A percentile compares a stretch with the other conserved stretches of the same genome.
Conservation (phyloP, 2,329 filamentous ascomycete genomes). For the Diaporthe destruens region DNA sequence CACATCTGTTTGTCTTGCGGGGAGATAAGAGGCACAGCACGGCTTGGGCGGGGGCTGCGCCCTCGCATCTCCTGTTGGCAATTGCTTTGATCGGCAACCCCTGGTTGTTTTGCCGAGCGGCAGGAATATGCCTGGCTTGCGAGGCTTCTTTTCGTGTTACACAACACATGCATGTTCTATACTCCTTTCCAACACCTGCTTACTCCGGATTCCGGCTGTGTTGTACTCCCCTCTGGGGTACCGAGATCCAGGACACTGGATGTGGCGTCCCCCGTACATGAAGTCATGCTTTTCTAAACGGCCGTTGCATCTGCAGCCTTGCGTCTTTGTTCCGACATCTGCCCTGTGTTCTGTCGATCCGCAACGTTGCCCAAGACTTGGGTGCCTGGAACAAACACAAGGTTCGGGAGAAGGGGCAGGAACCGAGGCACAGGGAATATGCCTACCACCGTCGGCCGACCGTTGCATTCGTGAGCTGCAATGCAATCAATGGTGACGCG, state of each 20-base stretch:
- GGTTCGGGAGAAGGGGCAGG: not conserved
- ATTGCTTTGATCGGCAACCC: not conserved
- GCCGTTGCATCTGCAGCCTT: slow-evolving; percentile 26
- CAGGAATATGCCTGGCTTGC: slow-evolving; percentile 7
- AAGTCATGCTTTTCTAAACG: slow-evolving; percentile 23
- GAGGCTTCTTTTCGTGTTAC: slow-evolving; percentile 22
- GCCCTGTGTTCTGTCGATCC: slow-evolving; percentile 14
- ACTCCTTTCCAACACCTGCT: slow-evolving; percentile 13
- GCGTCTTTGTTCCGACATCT: slow-evolving; percentile 1
- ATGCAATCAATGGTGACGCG: slow-evolving; percentile 13
- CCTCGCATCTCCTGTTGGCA: slow-evolving; percentile 17
- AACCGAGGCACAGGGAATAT: slow-evolving; percentile 15
- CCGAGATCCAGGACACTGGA: slow-evolving; percentile 28
- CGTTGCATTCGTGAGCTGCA: slow-evolving; percentile 25
- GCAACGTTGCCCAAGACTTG: not conserved
- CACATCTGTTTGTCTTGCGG: slow-evolving; percentile 29
- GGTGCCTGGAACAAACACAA: slow-evolving; percentile 15
- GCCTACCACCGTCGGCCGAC: slow-evolving; percentile 24
- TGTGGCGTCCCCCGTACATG: slow-evolving; percentile 37
- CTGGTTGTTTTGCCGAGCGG: slow-evolving; percentile 13
- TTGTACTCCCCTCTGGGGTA: slow-evolving; percentile 27
- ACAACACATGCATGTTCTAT: slow-evolving; percentile 32
- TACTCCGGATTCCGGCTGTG: slow-evolving; percentile 30
- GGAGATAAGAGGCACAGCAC: slow-evolving; percentile 28
- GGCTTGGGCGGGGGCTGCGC: slow-evolving; percentile 11